Base-by-base conservation (phyloP, 441 rosid genomes). In the Bruguiera hainesii region DNA sequence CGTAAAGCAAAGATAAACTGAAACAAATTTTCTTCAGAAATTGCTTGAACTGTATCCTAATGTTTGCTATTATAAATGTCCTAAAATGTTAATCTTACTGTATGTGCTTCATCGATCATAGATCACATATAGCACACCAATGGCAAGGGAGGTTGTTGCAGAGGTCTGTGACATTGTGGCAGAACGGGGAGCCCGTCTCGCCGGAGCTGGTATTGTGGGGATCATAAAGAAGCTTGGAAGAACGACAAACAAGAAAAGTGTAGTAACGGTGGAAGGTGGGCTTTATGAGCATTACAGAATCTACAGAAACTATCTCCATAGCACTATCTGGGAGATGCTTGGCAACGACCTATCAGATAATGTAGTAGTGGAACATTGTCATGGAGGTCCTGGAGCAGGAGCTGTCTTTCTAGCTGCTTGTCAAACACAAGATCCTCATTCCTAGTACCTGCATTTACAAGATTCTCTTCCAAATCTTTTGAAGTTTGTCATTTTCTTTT, bases 241-340 rank as follows among this genome's bases (percentile, higher is more conserved):
- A 67, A 66, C 82, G 20, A 83, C 76, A 50, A 81, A 71, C 42
- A 79, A 72, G 68, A 85, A 67, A 78, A 84, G 84, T 65, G 78
- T 82, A 15, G 85, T 84, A 26, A 79, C 56, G 21, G 80, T 89
- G 64, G 89, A 84, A 81, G 93, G 93, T 57, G 90, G 83, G 23
- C 81, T 89, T 56, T 87, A 85, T 50, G 85, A 85, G 61, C 86
- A 83, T 21, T 85, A 89, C 52, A 65, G 88, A 50, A 50, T 87
- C 46, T 89, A 81, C 66, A 78, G 90, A 75, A 87, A 87, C 59
- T 82, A 87, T 58, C 81, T 89, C 59, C 81, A 87, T 33, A 81
- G 89, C 57, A 73, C 83, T 62, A 75, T 87, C 11, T 83, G 90
- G 90, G 90, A 89, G 70, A 84, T 87, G 87, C 86, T 89, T 0